phyloP scores from a whole-genome alignment of 257 asterid genomes.

The Salvia splendens region DNA sequence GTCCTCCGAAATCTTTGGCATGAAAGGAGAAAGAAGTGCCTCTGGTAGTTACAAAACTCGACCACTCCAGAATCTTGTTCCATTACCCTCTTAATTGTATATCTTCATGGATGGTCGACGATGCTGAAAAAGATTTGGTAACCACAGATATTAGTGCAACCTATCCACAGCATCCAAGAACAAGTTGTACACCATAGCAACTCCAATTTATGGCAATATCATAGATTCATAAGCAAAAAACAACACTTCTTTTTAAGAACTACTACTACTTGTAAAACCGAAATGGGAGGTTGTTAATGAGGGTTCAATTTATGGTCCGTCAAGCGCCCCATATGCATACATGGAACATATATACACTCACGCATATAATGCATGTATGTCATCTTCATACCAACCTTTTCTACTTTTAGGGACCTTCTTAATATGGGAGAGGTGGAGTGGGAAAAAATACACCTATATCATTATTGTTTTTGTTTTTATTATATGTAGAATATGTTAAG shows the following conservation, averaged over 20 bases:
- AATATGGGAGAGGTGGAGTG: too few relatives aligned
- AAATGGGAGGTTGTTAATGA: too few relatives aligned
- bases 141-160: conserved; percentile 23
- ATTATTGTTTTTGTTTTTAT: too few relatives aligned
- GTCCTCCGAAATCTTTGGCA: not conserved
- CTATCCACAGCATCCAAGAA: not conserved
- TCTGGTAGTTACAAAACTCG: conserved; percentile 24
- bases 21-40: conserved; percentile 13
- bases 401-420: too few relatives aligned
- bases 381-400: too few relatives aligned
- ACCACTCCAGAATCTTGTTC: conserved; percentile 11
- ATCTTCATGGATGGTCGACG: conserved; percentile 46
- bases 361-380: not conserved
- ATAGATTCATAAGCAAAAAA: not conserved
- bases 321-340: not conserved
- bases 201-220: not conserved
- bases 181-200: not conserved
- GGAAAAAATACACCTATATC: too few relatives aligned
- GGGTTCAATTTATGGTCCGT: too few relatives aligned
- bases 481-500: too few relatives aligned
- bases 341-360: not conserved
- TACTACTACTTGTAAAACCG: too few relatives aligned
- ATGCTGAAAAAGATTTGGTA: conserved; percentile 27
- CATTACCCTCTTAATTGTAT: conserved; percentile 35
- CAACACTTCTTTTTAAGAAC: not conserved